Evolutionary conservation across 208 protist genomes (phyloP), one percentile per base, ranked within the genome.

Genomic region (Leishmania mexicana): DNA sequence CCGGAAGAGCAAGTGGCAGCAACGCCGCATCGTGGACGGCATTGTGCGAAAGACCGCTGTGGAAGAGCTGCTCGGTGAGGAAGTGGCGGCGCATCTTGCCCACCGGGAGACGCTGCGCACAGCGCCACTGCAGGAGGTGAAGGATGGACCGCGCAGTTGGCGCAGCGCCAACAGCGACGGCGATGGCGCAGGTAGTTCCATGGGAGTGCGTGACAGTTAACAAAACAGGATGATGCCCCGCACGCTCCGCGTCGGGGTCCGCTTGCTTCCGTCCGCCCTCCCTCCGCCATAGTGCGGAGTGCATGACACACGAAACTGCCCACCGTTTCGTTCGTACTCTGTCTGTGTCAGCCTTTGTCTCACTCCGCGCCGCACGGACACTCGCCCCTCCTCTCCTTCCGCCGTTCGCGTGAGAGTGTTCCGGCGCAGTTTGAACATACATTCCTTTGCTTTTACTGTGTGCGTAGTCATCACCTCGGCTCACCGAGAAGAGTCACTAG

Each of bases 1-100:
- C 51, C 88, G 86, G 75, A 97, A 97, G 79, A 94, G 91, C 65
- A 87, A 88, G 81, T 76, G 64, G 83, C 93, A 97, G 86, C 90
- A 92, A 62, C 79, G 51, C 1, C 79, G 80, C 47, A 80, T 84
- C 67, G 53, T 81, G 53, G 80, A 87, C 47, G 77, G 73, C 45
- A 75, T 87, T 54, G 74, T 87, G 57, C 75, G 71, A 11, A n/a
- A 62, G 24, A 76, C 92, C 15, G 68, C 74, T 11, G 85, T 93
- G 35, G 92, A 94, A 84, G 75, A 90, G 72, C 47, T 92, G 64
- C 64, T 93, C 8, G 93, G 90, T 0, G 81, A 81, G 58, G 47
- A 73, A 51, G 90, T 93, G 24, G 62, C 79, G 53, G 71, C 81
- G 67, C 6, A 64, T 1, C 58, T 94, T 38, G 68, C 76, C 35